phyloP scores from a whole-genome alignment of 257 asterid species.

The Marsdenia floribunda region DNA sequence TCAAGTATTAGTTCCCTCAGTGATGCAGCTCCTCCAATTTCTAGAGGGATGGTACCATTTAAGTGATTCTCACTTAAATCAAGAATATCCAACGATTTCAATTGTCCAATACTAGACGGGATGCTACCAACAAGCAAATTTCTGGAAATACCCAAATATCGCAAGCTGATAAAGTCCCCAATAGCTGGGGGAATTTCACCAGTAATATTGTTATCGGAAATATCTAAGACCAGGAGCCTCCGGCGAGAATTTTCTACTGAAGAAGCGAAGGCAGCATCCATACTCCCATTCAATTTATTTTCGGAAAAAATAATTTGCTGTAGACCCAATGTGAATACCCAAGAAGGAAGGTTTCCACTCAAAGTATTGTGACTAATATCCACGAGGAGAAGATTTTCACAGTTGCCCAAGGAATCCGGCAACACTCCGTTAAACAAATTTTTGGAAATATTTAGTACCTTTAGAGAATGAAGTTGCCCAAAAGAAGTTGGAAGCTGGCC shows the following conservation, averaged over 20 bases:
- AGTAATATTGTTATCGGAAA: slow-evolving; percentile 45
- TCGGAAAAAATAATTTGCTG: slow-evolving; percentile 50
- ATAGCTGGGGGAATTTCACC: slow-evolving; percentile 51
- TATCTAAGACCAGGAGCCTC: slow-evolving; percentile 50
- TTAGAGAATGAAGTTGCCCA: slow-evolving; percentile 55
- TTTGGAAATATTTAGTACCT: slow-evolving; percentile 50
- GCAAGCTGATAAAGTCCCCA: slow-evolving; percentile 50
- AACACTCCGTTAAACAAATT: slow-evolving; percentile 54
- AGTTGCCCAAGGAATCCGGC: slow-evolving; percentile 52
- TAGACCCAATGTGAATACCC: slow-evolving; percentile 55
- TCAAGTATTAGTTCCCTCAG: slow-evolving; percentile 50
- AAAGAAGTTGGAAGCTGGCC: slow-evolving; percentile 55
- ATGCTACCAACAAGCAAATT: slow-evolving; percentile 47
- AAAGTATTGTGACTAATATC: slow-evolving; percentile 61
- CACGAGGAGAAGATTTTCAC: slow-evolving; percentile 48
- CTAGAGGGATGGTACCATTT: slow-evolving; percentile 65
- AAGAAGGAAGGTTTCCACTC: slow-evolving; percentile 49
- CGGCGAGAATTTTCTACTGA: slow-evolving; percentile 39
- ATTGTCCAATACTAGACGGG: slow-evolving; percentile 42
- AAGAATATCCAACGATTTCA: slow-evolving; percentile 41
- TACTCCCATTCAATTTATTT: slow-evolving; percentile 50
- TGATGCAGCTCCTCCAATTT: slow-evolving; percentile 57
- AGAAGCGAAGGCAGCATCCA: slow-evolving; percentile 38
- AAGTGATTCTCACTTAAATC: slow-evolving; percentile 65
- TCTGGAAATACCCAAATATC: slow-evolving; percentile 43